Conservation (phyloP, 345 rosid genomes). For the Lepidium africanum region DNA sequence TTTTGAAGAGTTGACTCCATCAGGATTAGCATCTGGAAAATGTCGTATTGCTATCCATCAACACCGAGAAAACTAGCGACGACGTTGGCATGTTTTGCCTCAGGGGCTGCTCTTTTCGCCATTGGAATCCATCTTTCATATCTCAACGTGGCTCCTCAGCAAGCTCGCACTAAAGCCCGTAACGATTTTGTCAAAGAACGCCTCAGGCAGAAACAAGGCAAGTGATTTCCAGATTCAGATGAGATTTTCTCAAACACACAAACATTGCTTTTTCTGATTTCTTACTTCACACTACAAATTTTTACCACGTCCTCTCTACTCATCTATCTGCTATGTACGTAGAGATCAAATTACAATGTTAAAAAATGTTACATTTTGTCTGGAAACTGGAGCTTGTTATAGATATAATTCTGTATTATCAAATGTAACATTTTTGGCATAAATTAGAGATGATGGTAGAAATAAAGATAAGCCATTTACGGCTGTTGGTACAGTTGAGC, state of each 20-base stretch:
- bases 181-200: conserved; percentile 54
- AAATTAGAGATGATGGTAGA: background rate
- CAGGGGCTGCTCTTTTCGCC: conserved; percentile 48
- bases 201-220: conserved; percentile 52
- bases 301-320: background rate
- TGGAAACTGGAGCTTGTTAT: background rate
- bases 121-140: conserved; percentile 45
- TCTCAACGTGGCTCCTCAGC: conserved; percentile 57
- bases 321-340: background rate
- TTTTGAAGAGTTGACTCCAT: background rate
- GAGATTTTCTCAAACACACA: background rate
- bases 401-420: background rate
- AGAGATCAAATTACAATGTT: background rate
- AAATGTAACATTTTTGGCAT: background rate
- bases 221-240: conserved; percentile 1
- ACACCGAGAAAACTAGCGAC: conserved; percentile 56
- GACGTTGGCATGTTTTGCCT: conserved; percentile 50
- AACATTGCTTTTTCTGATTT: background rate
- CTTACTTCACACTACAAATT: background rate
- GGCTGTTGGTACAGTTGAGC: background rate
- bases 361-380: background rate
- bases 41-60: conserved; percentile 59
- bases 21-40: conserved; percentile 8
- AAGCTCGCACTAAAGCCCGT: conserved; percentile 77
- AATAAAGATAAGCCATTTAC: background rate